A percentile compares a stretch with the other conserved stretches of the same genome.
These are phyloP conservation scores for Aspergillus sp. DNA, from an alignment of 2,329 filamentous ascomycete species.

Conservation along the genomic window DNA sequence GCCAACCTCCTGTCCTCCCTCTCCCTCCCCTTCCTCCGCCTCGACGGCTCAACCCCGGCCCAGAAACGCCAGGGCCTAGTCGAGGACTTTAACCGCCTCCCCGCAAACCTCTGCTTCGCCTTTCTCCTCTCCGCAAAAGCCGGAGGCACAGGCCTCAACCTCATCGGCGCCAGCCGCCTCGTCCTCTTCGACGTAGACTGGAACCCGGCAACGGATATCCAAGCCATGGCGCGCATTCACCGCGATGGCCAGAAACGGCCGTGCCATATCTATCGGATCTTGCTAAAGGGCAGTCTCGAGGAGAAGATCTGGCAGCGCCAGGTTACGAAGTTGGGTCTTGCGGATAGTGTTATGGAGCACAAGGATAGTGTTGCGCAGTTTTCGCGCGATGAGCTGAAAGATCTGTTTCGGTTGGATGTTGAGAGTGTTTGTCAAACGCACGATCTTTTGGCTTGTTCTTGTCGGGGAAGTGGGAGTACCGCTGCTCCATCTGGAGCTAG, in stretches of 20 bases:
- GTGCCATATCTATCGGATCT: conserved; percentile 70
- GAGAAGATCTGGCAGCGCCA: conserved; percentile 78
- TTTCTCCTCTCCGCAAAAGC: conserved; percentile 75
- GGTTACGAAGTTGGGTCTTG: conserved; percentile 70
- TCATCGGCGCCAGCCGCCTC: conserved; percentile 71
- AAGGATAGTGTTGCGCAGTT: conserved; percentile 65
- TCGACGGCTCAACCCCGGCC: conserved; percentile 69
- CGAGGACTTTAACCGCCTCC: conserved; percentile 69
- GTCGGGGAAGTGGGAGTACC: conserved; percentile 57
- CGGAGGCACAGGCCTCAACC: conserved; percentile 71
- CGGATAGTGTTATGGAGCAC: conserved; percentile 72
- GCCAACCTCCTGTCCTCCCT: conserved; percentile 64
- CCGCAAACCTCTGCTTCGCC: conserved; percentile 63
- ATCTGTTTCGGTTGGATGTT: conserved; percentile 69
- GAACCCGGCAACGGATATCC: conserved; percentile 74
- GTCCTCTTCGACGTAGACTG: conserved; percentile 76
- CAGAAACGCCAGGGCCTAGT: conserved; percentile 70
- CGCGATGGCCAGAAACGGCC: conserved; percentile 71
- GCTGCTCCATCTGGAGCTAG: conserved; percentile 17
- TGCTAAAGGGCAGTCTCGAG: conserved; percentile 71
- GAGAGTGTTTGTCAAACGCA: conserved; percentile 68
- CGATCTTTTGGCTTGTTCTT: conserved; percentile 66
- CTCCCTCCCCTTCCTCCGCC: conserved; percentile 66
- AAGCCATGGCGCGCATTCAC: conserved; percentile 76
- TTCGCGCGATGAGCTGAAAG: conserved; percentile 66